These are phyloP conservation scores for Vitis labrusca DNA, from an alignment of 164 flowering plant species.

Conservation along the genomic window DNA sequence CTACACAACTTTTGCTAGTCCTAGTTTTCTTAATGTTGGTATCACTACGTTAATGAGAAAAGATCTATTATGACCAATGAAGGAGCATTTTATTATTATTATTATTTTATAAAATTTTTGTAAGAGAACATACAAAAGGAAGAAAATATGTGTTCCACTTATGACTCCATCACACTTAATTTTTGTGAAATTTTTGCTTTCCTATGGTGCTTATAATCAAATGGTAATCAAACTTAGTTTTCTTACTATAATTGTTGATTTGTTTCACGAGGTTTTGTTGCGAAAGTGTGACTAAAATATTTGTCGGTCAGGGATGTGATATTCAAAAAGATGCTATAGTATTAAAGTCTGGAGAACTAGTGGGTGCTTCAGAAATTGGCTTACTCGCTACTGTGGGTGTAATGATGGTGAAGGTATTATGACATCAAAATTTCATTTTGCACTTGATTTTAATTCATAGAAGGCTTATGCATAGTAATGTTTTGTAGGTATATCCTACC, in stretches of 20 bases:
- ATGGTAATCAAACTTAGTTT: background rate
- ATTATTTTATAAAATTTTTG: no score
- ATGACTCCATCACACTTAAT: background rate
- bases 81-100: no score
- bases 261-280: background rate
- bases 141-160: no score
- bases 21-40: no score
- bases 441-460: background rate
- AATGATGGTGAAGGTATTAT: slow-evolving; percentile 67
- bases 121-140: no score
- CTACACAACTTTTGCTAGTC: no score
- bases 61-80: no score
- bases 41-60: no score
- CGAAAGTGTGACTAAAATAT: background rate
- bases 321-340: slow-evolving; percentile 67
- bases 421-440: background rate
- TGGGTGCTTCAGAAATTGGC: slow-evolving; percentile 87
- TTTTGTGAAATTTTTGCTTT: background rate
- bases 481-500: slow-evolving; percentile 64
- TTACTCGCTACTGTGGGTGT: slow-evolving; percentile 83
- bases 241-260: background rate
- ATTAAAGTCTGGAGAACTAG: slow-evolving; percentile 65
- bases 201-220: background rate
- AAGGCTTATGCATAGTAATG: slow-evolving; percentile 3
- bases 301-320: slow-evolving; percentile 71